phyloP scores from a whole-genome alignment of 2,329 filamentous ascomycete genomes.

The Chaetoscypha palmicola region DNA sequence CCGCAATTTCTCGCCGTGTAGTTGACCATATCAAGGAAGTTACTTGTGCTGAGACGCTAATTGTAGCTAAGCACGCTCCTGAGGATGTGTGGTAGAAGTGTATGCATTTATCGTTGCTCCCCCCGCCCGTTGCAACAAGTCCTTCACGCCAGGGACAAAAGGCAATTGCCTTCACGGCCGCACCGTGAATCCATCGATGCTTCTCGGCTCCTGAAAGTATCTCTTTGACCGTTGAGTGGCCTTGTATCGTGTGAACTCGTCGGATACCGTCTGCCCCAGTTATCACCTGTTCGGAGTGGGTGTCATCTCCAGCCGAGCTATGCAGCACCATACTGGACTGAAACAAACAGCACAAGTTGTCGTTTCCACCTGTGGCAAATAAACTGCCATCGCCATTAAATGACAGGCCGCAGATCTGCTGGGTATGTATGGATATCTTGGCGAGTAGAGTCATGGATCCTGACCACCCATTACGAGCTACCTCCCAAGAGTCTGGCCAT shows the following conservation, averaged over 20 bases:
- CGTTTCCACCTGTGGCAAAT: slow-evolving; percentile 87
- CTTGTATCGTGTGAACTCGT: slow-evolving; percentile 27
- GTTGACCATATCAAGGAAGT: slow-evolving; percentile 88
- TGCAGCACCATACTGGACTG: slow-evolving; percentile 36
- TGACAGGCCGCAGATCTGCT: slow-evolving; percentile 88
- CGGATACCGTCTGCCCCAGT: slow-evolving; percentile 25
- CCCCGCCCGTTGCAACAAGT: slow-evolving; percentile 83
- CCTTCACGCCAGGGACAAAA: slow-evolving; percentile 92
- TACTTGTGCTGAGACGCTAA: slow-evolving; percentile 87
- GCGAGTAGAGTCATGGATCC: slow-evolving; percentile 73
- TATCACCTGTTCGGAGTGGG: slow-evolving; percentile 16
- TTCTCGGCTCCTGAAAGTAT: slow-evolving; percentile 52
- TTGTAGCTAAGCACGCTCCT: slow-evolving; percentile 78
- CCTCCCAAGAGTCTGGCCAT: slow-evolving; percentile 64
- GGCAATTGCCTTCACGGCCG: slow-evolving; percentile 92
- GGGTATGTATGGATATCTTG: slow-evolving; percentile 69
- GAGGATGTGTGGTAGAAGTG: slow-evolving; percentile 89
- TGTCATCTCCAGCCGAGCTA: slow-evolving; percentile 7
- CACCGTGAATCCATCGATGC: slow-evolving; percentile 71
- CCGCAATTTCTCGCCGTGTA: slow-evolving; percentile 78
- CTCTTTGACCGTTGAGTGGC: slow-evolving; percentile 35
- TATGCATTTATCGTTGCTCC: slow-evolving; percentile 89
- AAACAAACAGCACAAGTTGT: slow-evolving; percentile 82
- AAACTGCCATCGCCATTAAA: slow-evolving; percentile 72
- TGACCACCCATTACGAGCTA: slow-evolving; percentile 60